A percentile compares a stretch with the other conserved stretches of the same genome.
phyloP scores from a whole-genome alignment of 768 basidiomycete species.

The Termitomyces sp. region DNA sequence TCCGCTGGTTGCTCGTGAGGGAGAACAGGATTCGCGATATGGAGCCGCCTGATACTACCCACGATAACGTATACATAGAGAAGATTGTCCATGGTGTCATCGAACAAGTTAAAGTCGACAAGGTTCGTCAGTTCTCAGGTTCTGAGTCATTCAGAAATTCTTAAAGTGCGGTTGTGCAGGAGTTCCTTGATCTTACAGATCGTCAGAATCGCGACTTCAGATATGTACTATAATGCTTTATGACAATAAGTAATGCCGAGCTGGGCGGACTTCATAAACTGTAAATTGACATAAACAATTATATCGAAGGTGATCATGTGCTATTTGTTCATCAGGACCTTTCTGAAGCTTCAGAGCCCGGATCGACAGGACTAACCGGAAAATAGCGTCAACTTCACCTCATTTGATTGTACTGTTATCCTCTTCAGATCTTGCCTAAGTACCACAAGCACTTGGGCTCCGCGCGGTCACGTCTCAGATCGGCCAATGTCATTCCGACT shows the following conservation, averaged over 20 bases:
- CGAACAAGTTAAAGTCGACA: slow-evolving; percentile 55
- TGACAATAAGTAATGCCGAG: background rate
- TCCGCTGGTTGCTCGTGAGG: slow-evolving; percentile 46
- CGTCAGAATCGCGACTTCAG: slow-evolving; percentile 66
- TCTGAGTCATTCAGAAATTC: background rate
- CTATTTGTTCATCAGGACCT: background rate
- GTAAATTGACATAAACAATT: too few relatives aligned
- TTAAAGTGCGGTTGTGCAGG: slow-evolving; percentile 28
- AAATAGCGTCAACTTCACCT: background rate
- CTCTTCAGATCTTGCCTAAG: background rate
- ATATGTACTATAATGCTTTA: slow-evolving; percentile 49
- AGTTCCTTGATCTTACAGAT: slow-evolving; percentile 71
- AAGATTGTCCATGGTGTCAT: slow-evolving; percentile 44
- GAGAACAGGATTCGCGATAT: slow-evolving; percentile 64
- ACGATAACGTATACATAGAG: slow-evolving; percentile 60
- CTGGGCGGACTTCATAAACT: background rate
- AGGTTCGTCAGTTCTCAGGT: slow-evolving; percentile 36
- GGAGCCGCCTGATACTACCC: slow-evolving; percentile 45
- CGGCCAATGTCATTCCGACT: background rate
- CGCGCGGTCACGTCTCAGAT: background rate
- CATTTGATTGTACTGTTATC: background rate
- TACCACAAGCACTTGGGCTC: too few relatives aligned
- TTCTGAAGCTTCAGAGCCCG: background rate
- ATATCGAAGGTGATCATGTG: background rate
- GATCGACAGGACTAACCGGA: background rate